Conservation (phyloP, 164 flowering plant species). For the Annona squamosa region DNA sequence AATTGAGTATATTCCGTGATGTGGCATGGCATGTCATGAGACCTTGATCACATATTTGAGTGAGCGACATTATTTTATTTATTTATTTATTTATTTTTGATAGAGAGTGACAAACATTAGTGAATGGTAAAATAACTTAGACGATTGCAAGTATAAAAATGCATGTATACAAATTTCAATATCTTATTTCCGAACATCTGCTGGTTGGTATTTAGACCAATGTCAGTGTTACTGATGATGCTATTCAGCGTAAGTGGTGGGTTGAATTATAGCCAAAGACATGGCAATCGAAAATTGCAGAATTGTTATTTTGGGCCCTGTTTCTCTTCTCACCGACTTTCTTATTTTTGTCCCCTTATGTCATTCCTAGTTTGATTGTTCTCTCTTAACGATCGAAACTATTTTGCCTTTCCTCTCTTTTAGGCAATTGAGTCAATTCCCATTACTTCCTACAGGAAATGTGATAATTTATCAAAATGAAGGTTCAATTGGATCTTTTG, state of each 20-base stretch:
- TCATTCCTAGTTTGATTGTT: conserved; percentile 64
- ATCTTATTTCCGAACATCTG: neutral
- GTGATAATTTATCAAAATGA: neutral
- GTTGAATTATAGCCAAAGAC: too few species aligned
- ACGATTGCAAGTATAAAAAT: too few species aligned
- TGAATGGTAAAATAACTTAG: too few species aligned
- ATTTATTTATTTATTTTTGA: too few species aligned
- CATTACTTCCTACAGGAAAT: neutral
- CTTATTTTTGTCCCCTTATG: conserved; percentile 63
- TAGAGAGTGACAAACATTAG: too few species aligned
- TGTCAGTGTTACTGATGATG: neutral
- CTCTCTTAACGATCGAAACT: conserved; percentile 69
- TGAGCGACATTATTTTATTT: too few species aligned
- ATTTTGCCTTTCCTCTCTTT: conserved; percentile 30
- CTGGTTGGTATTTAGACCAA: neutral
- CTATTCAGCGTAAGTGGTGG: neutral
- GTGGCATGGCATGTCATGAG: too few species aligned
- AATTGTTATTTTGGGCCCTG: neutral
- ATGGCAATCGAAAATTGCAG: too few species aligned
- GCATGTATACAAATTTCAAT: neutral
- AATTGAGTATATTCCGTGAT: too few species aligned
- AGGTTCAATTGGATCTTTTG: neutral
- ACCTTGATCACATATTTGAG: too few species aligned
- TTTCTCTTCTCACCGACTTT: too few species aligned
- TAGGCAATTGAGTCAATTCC: neutral